Base-by-base conservation (phyloP, 495 filamentous ascomycete species). In the Hyaloscypha hepaticicola region DNA sequence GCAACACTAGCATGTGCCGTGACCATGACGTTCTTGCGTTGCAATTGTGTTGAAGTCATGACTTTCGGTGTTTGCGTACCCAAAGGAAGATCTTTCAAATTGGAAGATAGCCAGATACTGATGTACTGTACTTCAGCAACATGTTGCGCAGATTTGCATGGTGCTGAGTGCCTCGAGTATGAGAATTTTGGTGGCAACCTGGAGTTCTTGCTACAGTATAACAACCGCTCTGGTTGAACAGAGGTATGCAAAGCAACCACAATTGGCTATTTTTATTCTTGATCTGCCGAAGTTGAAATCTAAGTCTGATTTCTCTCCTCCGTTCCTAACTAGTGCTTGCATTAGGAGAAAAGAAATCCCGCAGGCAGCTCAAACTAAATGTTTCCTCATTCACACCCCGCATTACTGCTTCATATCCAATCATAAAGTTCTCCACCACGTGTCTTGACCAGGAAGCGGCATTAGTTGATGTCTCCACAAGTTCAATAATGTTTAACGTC, bases 11-110 rank as follows among this genome's bases (percentile, higher is more conserved):
- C n/a, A 25, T 29, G 16, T 52, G 38, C 60, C 60, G 21, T 62
- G 53, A 21, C 25, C 7, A 50, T 57, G 53, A 64, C 61, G 61
- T 64, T 58, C 27, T 27, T 16, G 34, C n/a, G 29, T 12, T 55
- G 12, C 6, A n/a, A 57, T 11, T 45, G n/a, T 57, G 33, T 64
- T 64, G 61, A 64, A 56, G 52, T 64, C 61, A 64, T 64, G 49
- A 51, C 8, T 31, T 58, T 41, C 22, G n/a, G 25, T 22, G 7
- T 26, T 50, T 16, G 27, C 1, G 12, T 28, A 21, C 29, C 3
- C 27, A 1, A 28, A 25, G 26, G 11, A 21, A 19, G n/a, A 21
- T 50, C 22, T 24, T 19, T 50, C 16, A 8, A 6, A 19, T 24
- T 16, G 9, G 48, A 6, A 3, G 48, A 16, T 1, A 5, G 24